phyloP scores from a whole-genome alignment of 2,329 filamentous ascomycete genomes.

The Nothophaeocryptopus gaeumannii region DNA sequence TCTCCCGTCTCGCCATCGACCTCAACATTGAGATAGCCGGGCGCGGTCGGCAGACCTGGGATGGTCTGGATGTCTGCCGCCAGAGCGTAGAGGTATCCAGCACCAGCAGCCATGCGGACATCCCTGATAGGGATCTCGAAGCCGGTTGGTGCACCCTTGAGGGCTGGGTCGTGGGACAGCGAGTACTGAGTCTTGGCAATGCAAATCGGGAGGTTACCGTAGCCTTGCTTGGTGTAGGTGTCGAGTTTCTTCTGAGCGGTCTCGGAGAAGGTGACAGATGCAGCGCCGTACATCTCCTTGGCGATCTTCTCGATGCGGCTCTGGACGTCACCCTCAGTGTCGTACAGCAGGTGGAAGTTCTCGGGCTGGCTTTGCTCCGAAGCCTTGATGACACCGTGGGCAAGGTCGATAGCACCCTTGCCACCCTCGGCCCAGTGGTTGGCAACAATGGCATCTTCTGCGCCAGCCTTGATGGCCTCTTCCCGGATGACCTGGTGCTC shows the following conservation, averaged over 20 bases:
- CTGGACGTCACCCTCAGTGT: conserved; percentile 73
- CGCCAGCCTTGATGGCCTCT: conserved; percentile 86
- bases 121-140: conserved; percentile 95
- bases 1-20: conserved; percentile 54
- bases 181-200: conserved; percentile 99
- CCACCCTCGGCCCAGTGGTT: conserved; percentile 98
- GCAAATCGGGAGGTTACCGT: conserved; percentile 89
- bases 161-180: conserved; percentile 82
- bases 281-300: conserved; percentile 90
- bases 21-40: conserved; percentile 93
- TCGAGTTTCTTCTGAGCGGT: conserved; percentile 95
- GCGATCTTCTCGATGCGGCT: conserved; percentile 89
- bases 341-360: conserved; percentile 84
- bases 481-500: conserved; percentile 87
- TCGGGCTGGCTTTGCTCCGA: conserved; percentile 71
- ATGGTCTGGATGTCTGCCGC: conserved; percentile 99
- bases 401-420: conserved; percentile 82
- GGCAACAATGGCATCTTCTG: conserved; percentile 86
- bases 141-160: conserved; percentile 92
- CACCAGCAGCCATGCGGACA: conserved; percentile 88
- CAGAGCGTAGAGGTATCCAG: conserved; percentile 90
- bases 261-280: conserved; percentile 86
- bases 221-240: conserved; percentile 88
- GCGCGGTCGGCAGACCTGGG: conserved; percentile 88
- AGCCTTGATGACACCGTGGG: conserved; percentile 79